phyloP scores from a whole-genome alignment of 352 stramenopile genomes.

The Phytopythium ostracodes region DNA sequence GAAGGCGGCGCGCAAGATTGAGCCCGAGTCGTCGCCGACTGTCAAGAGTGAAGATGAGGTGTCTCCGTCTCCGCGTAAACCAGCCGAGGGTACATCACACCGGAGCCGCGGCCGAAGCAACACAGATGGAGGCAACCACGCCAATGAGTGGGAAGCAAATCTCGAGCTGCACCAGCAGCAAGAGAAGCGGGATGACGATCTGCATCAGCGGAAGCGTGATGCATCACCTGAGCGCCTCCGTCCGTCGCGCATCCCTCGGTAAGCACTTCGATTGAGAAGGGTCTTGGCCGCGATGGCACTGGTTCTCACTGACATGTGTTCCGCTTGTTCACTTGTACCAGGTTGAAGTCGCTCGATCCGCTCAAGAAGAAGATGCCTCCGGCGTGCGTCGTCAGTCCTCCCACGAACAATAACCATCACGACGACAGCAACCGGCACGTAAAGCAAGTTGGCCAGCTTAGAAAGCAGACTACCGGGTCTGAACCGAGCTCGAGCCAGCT shows the following conservation, averaged over 20 bases:
- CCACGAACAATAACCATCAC: neutral
- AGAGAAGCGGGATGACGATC: neutral
- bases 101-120: neutral
- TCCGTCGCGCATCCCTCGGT: slow-evolving; percentile 21
- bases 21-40: slow-evolving; percentile 14
- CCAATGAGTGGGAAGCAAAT: neutral
- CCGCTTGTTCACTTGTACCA: slow-evolving; percentile 10
- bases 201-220: neutral
- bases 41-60: neutral
- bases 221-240: slow-evolving; percentile 10
- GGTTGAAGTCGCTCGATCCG: slow-evolving; percentile 36
- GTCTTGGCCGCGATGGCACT: neutral
- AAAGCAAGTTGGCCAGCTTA: neutral
- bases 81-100: neutral
- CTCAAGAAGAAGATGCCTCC: slow-evolving; percentile 13
- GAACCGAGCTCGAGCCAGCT: neutral
- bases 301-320: neutral
- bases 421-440: neutral
- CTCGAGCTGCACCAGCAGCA: neutral
- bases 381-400: neutral
- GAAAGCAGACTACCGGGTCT: neutral
- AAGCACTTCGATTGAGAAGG: neutral
- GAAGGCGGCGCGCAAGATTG: neutral
- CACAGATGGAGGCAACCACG: neutral
- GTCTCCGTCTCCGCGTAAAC: neutral